These are phyloP conservation scores for Ceriops zippeliana DNA, from an alignment of 345 rosid genomes.

Conservation along the genomic window DNA sequence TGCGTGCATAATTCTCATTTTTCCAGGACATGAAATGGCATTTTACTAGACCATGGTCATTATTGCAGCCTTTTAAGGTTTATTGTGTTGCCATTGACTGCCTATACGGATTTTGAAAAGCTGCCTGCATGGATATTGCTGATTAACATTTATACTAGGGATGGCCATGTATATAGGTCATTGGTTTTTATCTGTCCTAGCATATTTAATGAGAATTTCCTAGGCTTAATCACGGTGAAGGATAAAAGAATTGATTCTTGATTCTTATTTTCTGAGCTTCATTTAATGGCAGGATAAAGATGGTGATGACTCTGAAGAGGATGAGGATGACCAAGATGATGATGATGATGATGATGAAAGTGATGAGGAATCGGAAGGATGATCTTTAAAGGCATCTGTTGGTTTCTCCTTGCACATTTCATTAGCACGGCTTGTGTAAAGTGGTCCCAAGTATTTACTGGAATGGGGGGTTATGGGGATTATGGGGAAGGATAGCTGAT, in stretches of 20 bases:
- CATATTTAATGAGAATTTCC: too few relatives aligned
- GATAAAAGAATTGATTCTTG: not conserved
- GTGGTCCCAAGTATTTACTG: constrained; percentile 31
- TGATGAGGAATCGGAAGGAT: constrained; percentile 29
- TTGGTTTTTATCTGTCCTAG: too few relatives aligned
- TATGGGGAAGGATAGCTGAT: constrained; percentile 22
- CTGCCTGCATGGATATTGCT: not conserved
- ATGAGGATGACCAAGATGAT: constrained; percentile 39
- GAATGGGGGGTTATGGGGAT: constrained; percentile 25
- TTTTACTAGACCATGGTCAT: too few relatives aligned
- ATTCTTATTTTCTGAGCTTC: constrained; percentile 7
- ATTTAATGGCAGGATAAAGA: constrained; percentile 44
- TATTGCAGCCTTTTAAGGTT: too few relatives aligned
- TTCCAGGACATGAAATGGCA: too few relatives aligned
- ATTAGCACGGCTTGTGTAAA: constrained; percentile 33
- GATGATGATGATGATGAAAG: constrained; percentile 21
- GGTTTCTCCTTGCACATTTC: constrained; percentile 14
- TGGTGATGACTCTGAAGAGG: constrained; percentile 50
- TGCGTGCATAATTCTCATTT: too few relatives aligned
- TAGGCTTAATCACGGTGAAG: too few relatives aligned
- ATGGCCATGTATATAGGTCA: too few relatives aligned
- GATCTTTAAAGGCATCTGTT: constrained; percentile 1
- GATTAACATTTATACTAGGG: too few relatives aligned
- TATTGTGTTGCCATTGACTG: too few relatives aligned
- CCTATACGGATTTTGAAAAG: too few relatives aligned